These are phyloP conservation scores for Lithospermum erythrorhizon DNA, from an alignment of 257 asterid genomes.

Conservation along the genomic window DNA sequence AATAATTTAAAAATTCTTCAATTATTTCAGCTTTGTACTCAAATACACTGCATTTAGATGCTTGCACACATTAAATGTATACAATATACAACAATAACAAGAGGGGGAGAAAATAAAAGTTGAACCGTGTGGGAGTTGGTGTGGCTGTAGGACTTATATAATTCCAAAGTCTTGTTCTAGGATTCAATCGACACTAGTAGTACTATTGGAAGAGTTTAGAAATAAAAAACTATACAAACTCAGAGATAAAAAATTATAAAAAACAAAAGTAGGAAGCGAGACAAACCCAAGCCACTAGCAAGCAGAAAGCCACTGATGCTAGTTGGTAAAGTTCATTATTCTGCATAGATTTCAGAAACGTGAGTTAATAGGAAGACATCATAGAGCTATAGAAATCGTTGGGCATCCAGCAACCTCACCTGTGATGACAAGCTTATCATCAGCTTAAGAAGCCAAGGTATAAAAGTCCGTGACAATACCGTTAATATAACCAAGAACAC, in stretches of 20 bases:
- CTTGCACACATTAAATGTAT: no score
- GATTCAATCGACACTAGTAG: no score
- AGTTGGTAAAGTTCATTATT: constrained; percentile 78
- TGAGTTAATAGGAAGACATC: constrained; percentile 22
- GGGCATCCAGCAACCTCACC: constrained; percentile 33
- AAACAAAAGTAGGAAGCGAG: constrained; percentile 20
- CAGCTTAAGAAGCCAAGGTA: constrained; percentile 73
- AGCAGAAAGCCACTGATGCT: constrained; percentile 82
- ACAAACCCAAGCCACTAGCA: constrained; percentile 83
- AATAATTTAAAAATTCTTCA: no score
- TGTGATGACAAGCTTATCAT: constrained; percentile 72
- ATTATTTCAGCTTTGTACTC: no score
- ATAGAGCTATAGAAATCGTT: constrained; percentile 10
- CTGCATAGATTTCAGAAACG: constrained; percentile 38
- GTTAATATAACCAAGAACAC: constrained; percentile 44
- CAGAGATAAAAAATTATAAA: constrained; percentile 11
- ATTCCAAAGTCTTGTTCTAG: no score
- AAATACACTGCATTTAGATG: no score
- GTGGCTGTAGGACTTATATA: no score
- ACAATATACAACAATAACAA: no score
- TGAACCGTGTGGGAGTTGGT: no score
- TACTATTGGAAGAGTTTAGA: no score
- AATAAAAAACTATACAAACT: background rate
- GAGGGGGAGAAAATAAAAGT: no score
- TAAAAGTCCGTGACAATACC: constrained; percentile 44